Percentiles rank a stretch among this genome's conserved stretches.
Conservation (phyloP, 306 rosid genomes). For the Prunus dulcis region DNA sequence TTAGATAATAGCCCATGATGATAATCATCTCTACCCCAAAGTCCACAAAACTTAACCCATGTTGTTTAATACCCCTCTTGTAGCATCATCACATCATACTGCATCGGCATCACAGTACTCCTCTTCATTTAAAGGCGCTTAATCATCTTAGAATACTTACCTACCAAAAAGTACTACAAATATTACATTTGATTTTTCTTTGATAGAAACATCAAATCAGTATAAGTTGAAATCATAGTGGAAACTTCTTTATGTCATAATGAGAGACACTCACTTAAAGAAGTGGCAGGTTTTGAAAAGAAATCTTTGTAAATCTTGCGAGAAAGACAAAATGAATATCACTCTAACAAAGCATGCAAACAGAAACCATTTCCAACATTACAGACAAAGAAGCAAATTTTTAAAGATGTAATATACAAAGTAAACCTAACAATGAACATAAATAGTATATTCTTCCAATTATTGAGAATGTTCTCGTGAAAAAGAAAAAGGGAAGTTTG, state of each 20-base stretch:
- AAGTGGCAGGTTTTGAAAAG: background rate
- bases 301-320: background rate
- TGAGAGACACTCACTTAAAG: background rate
- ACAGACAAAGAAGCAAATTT: background rate
- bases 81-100: background rate
- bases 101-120: background rate
- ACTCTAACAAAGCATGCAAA: background rate
- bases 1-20: background rate
- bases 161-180: conserved; percentile 1
- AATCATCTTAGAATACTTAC: background rate
- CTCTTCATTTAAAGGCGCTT: background rate
- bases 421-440: background rate
- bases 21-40: background rate
- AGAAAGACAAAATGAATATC: background rate
- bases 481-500: background rate
- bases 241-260: background rate
- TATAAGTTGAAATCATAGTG: background rate
- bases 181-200: background rate
- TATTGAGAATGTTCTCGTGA: too few relatives aligned
- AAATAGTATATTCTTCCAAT: background rate
- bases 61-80: background rate
- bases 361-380: background rate
- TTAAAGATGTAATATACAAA: background rate
- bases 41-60: background rate
- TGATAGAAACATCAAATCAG: background rate